phyloP scores from a whole-genome alignment of 805 yeast species.

The Saccharomycopsis sp. region DNA sequence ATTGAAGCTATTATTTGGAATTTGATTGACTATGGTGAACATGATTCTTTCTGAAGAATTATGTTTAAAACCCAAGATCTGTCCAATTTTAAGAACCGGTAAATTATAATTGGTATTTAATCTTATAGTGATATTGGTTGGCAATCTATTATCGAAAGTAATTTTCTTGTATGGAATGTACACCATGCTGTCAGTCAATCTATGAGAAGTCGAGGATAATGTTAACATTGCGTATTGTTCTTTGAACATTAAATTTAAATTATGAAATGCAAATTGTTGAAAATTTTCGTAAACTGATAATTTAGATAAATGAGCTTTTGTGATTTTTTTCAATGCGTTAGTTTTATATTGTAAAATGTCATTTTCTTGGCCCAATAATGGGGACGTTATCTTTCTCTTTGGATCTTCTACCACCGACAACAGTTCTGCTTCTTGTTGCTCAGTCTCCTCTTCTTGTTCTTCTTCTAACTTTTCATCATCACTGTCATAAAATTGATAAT shows the following conservation, averaged over 20 bases:
- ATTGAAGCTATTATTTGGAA: constrained; percentile 19
- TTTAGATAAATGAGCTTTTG: constrained; percentile 9
- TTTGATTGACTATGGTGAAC: constrained; percentile 14
- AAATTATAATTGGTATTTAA: constrained; percentile 20
- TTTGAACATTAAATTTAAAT: constrained; percentile 16
- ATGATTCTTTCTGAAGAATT: not conserved
- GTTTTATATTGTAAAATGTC: constrained; percentile 15
- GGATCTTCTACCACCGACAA: not conserved
- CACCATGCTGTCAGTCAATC: constrained; percentile 18
- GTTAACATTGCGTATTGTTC: constrained; percentile 19
- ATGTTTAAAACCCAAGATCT: constrained; percentile 18
- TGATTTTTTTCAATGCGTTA: constrained; percentile 13
- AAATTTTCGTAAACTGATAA: constrained; percentile 16
- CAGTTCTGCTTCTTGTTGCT: not conserved
- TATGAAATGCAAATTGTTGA: constrained; percentile 11
- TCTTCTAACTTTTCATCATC: constrained; percentile 12
- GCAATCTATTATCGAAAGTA: constrained; percentile 2
- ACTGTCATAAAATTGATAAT: constrained; percentile 17
- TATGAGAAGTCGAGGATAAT: constrained; percentile 12
- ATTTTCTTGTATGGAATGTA: constrained; percentile 21
- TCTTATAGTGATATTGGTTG: constrained; percentile 8
- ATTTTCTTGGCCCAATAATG: constrained; percentile 14
- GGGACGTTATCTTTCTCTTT: constrained; percentile 14
- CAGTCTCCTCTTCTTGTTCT: not conserved
- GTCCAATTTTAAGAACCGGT: constrained; percentile 15